Percentiles rank a stretch among this genome's conserved stretches.
Evolutionary conservation across 495 filamentous ascomycete species (phyloP).

Genomic region (Chaetomium fimeti): DNA sequence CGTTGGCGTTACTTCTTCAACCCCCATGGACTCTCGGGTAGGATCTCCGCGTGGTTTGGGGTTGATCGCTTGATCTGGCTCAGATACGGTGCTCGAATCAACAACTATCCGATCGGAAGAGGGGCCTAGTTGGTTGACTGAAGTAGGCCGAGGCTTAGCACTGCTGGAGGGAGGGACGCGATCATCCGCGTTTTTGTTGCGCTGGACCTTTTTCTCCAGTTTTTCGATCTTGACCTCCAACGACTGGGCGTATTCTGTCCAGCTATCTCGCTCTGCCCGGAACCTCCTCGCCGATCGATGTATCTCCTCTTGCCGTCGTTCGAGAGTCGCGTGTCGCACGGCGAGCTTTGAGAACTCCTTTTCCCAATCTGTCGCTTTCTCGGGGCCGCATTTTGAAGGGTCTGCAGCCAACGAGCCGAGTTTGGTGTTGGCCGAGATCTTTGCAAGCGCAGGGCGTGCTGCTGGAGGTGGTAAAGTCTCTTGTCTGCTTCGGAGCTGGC

Average conservation of each 20-base stretch:
- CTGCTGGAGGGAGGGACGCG: not conserved
- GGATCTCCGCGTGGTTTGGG: not conserved
- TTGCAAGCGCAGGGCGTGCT: constrained; percentile 22
- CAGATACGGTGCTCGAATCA: constrained; percentile 18
- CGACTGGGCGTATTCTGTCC: constrained; percentile 34
- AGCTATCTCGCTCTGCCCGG: constrained; percentile 26
- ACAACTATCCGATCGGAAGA: not conserved
- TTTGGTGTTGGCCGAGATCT: constrained; percentile 27
- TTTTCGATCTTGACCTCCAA: constrained; percentile 28
- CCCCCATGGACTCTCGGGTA: not conserved
- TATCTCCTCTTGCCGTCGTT: constrained; percentile 27
- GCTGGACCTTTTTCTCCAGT: constrained; percentile 28
- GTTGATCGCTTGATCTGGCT: constrained; percentile 15
- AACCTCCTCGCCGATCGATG: constrained; percentile 12
- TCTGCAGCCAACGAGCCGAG: constrained; percentile 1
- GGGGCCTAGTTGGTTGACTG: not conserved
- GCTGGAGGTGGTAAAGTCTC: not conserved
- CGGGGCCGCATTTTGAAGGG: not conserved
- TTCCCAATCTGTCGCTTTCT: constrained; percentile 15
- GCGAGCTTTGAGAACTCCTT: constrained; percentile 34
- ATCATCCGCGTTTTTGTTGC: constrained; percentile 1
- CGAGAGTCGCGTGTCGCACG: constrained; percentile 29
- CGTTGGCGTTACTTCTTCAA: constrained; percentile 11
- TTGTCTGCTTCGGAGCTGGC: constrained; percentile 28
- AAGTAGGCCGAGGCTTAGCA: not conserved